Evolutionary conservation across 2,329 filamentous ascomycete genomes (phyloP).

Genomic region (Fusarium pilosicola): DNA sequence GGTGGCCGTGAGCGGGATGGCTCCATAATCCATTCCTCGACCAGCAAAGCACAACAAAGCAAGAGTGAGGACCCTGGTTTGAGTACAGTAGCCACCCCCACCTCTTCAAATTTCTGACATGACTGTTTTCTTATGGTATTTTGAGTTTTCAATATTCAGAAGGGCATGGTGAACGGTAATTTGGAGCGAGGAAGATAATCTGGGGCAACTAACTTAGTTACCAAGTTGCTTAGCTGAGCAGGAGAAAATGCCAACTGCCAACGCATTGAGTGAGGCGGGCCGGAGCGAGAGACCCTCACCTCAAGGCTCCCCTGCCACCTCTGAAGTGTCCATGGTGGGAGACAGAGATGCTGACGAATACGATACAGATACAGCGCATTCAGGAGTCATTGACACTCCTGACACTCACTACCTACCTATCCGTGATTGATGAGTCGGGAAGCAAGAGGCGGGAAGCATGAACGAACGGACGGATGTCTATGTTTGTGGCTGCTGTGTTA

Average conservation of each 20-base stretch:
- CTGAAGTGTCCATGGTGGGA: conserved; percentile 11
- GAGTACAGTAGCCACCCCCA: conserved; percentile 22
- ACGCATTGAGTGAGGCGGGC: conserved; percentile 28
- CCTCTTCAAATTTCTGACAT: conserved; percentile 23
- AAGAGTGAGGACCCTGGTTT: conserved; percentile 19
- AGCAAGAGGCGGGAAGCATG: background rate
- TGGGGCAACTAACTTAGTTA: background rate
- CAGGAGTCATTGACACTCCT: background rate
- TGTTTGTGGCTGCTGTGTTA: conserved; percentile 27
- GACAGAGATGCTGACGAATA: conserved; percentile 29
- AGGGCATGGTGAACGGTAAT: background rate
- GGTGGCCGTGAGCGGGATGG: conserved; percentile 25
- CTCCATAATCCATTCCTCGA: conserved; percentile 29
- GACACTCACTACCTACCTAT: background rate
- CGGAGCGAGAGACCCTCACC: conserved; percentile 25
- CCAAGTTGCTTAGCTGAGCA: conserved; percentile 8
- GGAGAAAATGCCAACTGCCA: conserved; percentile 15
- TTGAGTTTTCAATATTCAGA: conserved; percentile 2
- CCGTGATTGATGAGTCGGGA: background rate
- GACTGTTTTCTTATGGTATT: conserved; percentile 12
- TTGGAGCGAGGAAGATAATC: background rate
- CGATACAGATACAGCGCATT: conserved; percentile 6
- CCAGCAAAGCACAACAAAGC: conserved; percentile 32
- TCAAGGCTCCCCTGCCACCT: conserved; percentile 31
- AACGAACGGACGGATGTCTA: background rate